These are phyloP conservation scores for Sporothrix phasma DNA, from an alignment of 2,329 filamentous ascomycete species.

Conservation along the genomic window DNA sequence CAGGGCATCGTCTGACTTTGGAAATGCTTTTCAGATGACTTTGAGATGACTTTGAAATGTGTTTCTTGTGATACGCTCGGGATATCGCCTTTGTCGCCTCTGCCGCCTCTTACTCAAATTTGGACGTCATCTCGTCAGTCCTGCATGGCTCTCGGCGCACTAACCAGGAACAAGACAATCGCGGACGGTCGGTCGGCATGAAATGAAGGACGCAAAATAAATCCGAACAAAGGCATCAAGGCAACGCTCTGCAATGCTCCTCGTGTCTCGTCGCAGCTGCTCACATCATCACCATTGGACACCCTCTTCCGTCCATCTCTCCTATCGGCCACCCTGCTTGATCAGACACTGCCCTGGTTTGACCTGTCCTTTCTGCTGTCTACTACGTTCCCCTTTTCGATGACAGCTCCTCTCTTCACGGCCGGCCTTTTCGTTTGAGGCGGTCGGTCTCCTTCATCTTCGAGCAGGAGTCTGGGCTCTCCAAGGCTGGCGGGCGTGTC, in stretches of 20 bases:
- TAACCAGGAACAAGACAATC: neutral
- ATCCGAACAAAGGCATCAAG: neutral
- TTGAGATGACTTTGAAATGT: too few species aligned
- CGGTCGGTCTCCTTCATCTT: neutral
- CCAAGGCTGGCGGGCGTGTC: neutral
- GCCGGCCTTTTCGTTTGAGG: neutral
- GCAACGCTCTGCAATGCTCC: neutral
- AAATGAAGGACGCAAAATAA: neutral
- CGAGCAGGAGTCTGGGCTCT: neutral
- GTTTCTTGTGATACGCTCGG: neutral
- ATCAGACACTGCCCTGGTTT: too few species aligned
- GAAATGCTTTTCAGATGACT: neutral
- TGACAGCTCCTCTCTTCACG: neutral
- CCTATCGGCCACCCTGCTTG: too few species aligned
- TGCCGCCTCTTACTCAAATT: neutral
- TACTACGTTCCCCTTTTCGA: neutral
- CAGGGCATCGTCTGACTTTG: neutral
- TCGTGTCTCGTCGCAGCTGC: neutral
- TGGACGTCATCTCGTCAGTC: neutral
- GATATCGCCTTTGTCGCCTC: neutral
- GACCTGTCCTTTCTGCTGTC: too few species aligned
- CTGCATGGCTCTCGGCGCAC: constrained; percentile 2
- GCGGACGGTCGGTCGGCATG: too few species aligned
- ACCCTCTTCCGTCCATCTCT: too few species aligned
- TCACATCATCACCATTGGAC: neutral